Base-by-base conservation (phyloP, 2,329 filamentous ascomycete genomes). In the Myriosclerotinia duriaeana region DNA sequence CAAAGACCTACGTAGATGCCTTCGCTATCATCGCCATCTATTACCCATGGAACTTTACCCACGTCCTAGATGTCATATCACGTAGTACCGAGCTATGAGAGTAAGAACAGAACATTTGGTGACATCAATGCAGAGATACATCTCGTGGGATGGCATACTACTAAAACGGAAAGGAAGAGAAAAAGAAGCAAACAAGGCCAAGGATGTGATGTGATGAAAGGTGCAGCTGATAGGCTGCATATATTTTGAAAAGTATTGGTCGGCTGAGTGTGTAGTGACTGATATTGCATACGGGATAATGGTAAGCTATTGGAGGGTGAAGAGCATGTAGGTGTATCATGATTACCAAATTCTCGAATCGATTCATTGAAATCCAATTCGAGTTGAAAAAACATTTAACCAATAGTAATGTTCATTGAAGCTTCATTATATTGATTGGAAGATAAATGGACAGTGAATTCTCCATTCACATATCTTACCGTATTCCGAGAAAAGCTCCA, bases 401-500 rank as follows among this genome's bases (percentile, higher is more conserved):
- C 64, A 65, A 65, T 65, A 52, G 17, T 44, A 22, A 42, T 17
- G 36, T 65, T 53, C 3, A 17, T 55, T 59, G 52, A 48, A 30
- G 20, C 36, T 34, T 59, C 53, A 58, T 59, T 58, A 26, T 53
- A 46, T 44, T 58, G 44, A 67, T 67, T 64, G 59, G 60, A 59
- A 50, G 38, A 14, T 22, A 36, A 26, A 53, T 36, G 26, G 34
- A 40, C 44, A 34, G 26, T 20, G n/a, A 53, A 53, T 46, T 36
- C 26, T 53, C 64, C 64, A 65, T 61, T 65, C 46, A 65, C 30
- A 44, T 26, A 46, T 46, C 64, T 66, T 66, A 66, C 48, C 55
- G 55, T 53, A 38, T 53, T 53, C 55, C 55, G 38, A 48, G 20
- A 46, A 61, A 44, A 36, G 42, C 36, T 15, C 20, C 38, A 61